A percentile compares a stretch with the other conserved stretches of the same genome.
Evolutionary conservation across 2,329 filamentous ascomycete genomes (phyloP).

Genomic region (Trichoderma arundinaceum): DNA sequence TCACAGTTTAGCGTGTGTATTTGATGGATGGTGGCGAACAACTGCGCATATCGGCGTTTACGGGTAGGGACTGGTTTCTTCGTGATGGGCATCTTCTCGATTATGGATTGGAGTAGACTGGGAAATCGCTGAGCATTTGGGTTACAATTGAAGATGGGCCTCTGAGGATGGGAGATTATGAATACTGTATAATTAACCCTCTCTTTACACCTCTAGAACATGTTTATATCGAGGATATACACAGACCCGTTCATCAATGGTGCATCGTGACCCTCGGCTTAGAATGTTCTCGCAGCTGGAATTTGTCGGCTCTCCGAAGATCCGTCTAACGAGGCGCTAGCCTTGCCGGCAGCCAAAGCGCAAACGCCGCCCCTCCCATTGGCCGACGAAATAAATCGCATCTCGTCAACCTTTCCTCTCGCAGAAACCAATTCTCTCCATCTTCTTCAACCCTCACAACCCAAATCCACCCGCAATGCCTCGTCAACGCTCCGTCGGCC

Average conservation of each 20-base stretch:
- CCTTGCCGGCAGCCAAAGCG: constrained; percentile 26
- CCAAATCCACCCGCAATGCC: constrained; percentile 60
- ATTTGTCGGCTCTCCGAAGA: constrained; percentile 3
- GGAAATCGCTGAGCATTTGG: too few relatives aligned
- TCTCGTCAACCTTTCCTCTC: too few relatives aligned
- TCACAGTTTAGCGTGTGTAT: not conserved
- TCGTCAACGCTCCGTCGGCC: constrained; percentile 75
- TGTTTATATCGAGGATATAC: too few relatives aligned
- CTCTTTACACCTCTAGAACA: too few relatives aligned
- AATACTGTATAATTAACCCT: too few relatives aligned
- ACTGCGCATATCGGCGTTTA: not conserved
- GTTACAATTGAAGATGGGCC: too few relatives aligned
- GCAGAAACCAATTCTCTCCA: constrained; percentile 15
- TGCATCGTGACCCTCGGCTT: not conserved
- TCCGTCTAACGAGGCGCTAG: constrained; percentile 38
- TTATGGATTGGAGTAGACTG: too few relatives aligned
- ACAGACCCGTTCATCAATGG: too few relatives aligned
- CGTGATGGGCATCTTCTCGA: too few relatives aligned
- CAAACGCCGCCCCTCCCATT: constrained; percentile 41
- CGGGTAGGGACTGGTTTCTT: not conserved
- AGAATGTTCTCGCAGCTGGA: not conserved
- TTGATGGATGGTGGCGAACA: not conserved
- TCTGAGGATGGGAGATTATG: too few relatives aligned
- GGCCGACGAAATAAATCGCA: constrained; percentile 31
- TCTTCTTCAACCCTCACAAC: constrained; percentile 37